Evolutionary conservation across 179 eudicot genomes (phyloP).

Genomic region (Drosera spatulata): DNA sequence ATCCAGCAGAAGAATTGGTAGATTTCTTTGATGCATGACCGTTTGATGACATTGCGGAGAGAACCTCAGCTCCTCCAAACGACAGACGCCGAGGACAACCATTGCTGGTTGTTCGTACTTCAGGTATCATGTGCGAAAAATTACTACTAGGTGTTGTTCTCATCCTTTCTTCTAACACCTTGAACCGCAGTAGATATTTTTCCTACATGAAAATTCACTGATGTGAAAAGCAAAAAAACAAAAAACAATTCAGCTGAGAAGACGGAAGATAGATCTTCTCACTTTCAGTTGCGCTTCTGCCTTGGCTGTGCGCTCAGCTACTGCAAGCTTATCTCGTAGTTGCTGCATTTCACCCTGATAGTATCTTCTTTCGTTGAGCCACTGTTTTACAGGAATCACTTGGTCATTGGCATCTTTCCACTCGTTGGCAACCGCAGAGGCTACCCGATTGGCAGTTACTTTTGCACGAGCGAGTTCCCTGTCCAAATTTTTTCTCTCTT

Average conservation of each 20-base stretch:
- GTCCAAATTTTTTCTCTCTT: conserved; percentile 60
- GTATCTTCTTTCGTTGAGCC: conserved; percentile 79
- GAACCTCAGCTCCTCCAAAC: conserved; percentile 51
- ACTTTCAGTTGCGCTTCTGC: conserved; percentile 75
- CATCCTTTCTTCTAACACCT: conserved; percentile 77
- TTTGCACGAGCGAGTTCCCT: conserved; percentile 78
- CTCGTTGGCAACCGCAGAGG: conserved; percentile 80
- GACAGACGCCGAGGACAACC: conserved; percentile 56
- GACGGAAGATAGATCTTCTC: conserved; percentile 8
- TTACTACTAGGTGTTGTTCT: conserved; percentile 27
- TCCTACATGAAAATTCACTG: conserved; percentile 28
- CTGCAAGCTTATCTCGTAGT: conserved; percentile 55
- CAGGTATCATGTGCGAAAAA: conserved; percentile 25
- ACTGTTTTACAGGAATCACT: conserved; percentile 87
- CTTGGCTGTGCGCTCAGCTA: conserved; percentile 71
- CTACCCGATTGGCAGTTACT: conserved; percentile 76
- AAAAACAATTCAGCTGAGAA: not conserved
- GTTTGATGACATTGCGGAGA: conserved; percentile 43
- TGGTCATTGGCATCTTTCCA: conserved; percentile 86
- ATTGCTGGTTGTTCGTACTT: conserved; percentile 44
- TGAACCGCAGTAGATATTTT: conserved; percentile 68
- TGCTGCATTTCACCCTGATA: conserved; percentile 83
- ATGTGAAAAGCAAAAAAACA: conserved; percentile 1
- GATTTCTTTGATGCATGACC: conserved; percentile 34
- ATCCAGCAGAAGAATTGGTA: conserved; percentile 26